These are phyloP conservation scores for Candida methanosorbosa DNA, from an alignment of 805 yeast species.

Conservation along the genomic window DNA sequence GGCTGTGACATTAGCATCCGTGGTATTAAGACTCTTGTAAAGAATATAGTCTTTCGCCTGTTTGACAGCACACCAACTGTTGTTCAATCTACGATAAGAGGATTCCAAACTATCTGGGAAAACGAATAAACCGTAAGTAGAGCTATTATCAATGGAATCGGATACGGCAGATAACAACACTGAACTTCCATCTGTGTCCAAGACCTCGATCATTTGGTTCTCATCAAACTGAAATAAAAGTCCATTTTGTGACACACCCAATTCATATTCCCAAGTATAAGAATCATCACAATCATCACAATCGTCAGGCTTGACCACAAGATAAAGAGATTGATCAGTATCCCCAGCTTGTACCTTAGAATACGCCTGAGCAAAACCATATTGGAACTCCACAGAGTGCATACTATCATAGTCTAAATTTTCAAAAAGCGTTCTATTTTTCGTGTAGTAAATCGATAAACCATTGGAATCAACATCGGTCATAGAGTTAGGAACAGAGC, in stretches of 20 bases:
- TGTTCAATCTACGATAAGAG: conserved; percentile 30
- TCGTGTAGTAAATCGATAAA: conserved; percentile 17
- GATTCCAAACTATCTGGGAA: conserved; percentile 32
- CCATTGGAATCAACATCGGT: conserved; percentile 14
- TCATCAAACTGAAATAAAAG: conserved; percentile 65
- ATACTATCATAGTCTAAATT: conserved; percentile 4
- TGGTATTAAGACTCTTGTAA: conserved; percentile 18
- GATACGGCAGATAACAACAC: conserved; percentile 56
- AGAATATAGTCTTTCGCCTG: conserved; percentile 20
- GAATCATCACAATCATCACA: conserved; percentile 12
- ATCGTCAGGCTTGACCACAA: conserved; percentile 15
- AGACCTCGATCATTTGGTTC: conserved; percentile 41
- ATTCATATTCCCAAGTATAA: conserved; percentile 47
- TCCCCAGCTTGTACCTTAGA: conserved; percentile 7
- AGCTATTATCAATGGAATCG: conserved; percentile 22
- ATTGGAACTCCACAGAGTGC: conserved; percentile 8
- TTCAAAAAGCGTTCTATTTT: conserved; percentile 11
- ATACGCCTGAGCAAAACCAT: conserved; percentile 19
- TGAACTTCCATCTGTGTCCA: conserved; percentile 64
- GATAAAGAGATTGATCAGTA: conserved; percentile 8
- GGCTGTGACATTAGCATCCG: conserved; percentile 5
- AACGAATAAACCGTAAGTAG: conserved; percentile 32
- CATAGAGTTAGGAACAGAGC: conserved; percentile 21
- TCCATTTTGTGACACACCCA: conserved; percentile 58
- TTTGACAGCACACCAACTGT: conserved; percentile 66